Evolutionary conservation across 2,329 filamentous ascomycete species (phyloP).

Genomic region (Rhynchosporium secalis): DNA sequence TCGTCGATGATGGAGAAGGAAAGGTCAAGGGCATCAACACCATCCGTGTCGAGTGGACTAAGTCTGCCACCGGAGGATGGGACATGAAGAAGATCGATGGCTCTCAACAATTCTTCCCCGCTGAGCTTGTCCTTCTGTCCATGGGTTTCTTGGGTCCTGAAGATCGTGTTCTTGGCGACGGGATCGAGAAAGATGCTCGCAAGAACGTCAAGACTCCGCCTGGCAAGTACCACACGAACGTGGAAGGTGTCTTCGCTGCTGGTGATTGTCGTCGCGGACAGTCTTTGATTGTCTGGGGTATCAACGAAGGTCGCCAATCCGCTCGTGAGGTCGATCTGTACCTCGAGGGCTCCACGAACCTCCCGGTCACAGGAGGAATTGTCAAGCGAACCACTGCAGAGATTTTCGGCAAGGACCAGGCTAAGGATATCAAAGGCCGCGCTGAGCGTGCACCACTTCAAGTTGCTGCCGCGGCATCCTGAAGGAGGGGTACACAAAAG

Average conservation of each 20-base stretch:
- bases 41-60: conserved; percentile 93
- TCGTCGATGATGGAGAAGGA: conserved; percentile 84
- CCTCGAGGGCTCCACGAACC: conserved; percentile 74
- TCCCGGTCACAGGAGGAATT: conserved; percentile 92
- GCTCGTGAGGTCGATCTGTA: conserved; percentile 90
- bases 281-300: conserved; percentile 96
- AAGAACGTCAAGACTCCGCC: conserved; percentile 95
- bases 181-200: conserved; percentile 85
- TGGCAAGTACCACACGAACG: conserved; percentile 84
- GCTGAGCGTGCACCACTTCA: conserved; percentile 32
- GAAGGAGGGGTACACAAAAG: conserved; percentile 10
- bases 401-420: conserved; percentile 47
- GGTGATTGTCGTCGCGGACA: conserved; percentile 95
- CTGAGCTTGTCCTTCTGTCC: conserved; percentile 88
- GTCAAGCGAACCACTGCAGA: conserved; percentile 79
- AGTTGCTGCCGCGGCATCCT: conserved; percentile 33
- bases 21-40: conserved; percentile 96
- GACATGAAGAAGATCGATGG: conserved; percentile 98
- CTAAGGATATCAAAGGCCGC: conserved; percentile 25
- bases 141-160: conserved; percentile 98
- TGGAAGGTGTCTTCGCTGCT: conserved; percentile 87
- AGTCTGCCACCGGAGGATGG: conserved; percentile 85
- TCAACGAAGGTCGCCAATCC: conserved; percentile 93
- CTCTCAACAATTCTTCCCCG: conserved; percentile 93
- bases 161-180: conserved; percentile 80